phyloP scores from a whole-genome alignment of 768 basidiomycete genomes.

The Paxillus ammoniavirescens region DNA sequence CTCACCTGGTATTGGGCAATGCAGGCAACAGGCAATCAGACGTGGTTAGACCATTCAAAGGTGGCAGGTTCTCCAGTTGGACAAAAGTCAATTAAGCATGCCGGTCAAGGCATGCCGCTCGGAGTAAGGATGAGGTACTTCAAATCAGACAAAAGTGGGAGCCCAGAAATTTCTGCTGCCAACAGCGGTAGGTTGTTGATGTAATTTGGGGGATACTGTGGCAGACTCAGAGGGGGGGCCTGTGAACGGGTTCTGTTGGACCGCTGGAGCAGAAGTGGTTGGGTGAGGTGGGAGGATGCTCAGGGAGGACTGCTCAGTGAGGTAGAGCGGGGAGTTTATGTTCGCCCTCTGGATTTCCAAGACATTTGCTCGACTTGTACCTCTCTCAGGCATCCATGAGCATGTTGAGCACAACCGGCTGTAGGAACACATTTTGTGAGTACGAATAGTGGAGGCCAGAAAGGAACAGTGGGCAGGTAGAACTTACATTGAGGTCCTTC shows the following conservation, averaged over 20 bases:
- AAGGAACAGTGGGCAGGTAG: not conserved
- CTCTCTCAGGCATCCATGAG: conserved; percentile 52
- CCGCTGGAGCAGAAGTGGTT: not conserved
- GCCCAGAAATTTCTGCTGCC: too few relatives aligned
- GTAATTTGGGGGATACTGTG: not conserved
- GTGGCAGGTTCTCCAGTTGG: too few relatives aligned
- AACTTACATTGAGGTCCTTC: conserved; percentile 50
- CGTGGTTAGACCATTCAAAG: too few relatives aligned
- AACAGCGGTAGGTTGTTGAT: too few relatives aligned
- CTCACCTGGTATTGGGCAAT: too few relatives aligned
- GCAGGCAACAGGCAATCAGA: too few relatives aligned
- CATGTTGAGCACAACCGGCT: conserved; percentile 50
- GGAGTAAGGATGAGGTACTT: too few relatives aligned
- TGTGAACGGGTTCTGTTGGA: conserved; percentile 6
- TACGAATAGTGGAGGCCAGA: not conserved
- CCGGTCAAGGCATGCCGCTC: too few relatives aligned
- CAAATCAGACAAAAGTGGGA: too few relatives aligned
- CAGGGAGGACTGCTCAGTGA: conserved; percentile 10
- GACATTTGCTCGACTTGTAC: conserved; percentile 35
- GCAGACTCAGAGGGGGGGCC: not conserved
- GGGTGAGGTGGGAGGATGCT: too few relatives aligned
- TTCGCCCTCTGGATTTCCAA: not conserved
- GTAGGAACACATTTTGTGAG: conserved; percentile 2
- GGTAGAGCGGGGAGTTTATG: conserved; percentile 2
- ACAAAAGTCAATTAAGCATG: too few relatives aligned